Conservation (phyloP, 1,284 basidiomycete species). For the Mycosarcoma maydis region DNA sequence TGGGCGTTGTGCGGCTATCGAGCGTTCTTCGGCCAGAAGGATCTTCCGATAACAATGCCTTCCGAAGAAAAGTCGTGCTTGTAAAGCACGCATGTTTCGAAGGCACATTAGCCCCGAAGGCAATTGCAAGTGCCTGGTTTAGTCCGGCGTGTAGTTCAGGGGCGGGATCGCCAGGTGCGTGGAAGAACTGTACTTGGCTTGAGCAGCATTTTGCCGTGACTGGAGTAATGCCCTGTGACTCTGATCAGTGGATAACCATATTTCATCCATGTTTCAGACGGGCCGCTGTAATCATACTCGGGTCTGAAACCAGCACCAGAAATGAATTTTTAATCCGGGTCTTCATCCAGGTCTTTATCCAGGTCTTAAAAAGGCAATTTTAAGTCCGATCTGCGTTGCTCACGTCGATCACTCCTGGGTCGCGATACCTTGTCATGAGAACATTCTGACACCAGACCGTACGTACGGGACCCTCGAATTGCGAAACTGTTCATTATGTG, state of each 20-base stretch:
- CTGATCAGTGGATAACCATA: background rate
- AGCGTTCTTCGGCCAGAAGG: slow-evolving; percentile 5
- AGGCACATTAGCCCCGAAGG: too few species aligned
- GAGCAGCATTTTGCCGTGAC: too few species aligned
- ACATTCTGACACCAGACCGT: background rate
- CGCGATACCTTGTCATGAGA: background rate
- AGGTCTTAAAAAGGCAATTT: background rate
- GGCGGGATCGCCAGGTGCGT: background rate
- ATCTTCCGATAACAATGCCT: slow-evolving; percentile 2
- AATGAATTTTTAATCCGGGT: too few species aligned
- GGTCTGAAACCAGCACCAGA: background rate
- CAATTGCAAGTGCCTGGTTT: background rate
- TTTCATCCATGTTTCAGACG: background rate
- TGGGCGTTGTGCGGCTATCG: slow-evolving; percentile 1
- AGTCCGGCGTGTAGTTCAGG: background rate
- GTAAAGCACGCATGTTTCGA: background rate
- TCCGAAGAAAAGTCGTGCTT: background rate
- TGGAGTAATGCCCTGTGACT: too few species aligned
- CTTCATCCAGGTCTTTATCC: too few species aligned
- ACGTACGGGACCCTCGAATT: background rate
- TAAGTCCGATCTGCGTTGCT: background rate
- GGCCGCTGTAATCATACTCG: background rate
- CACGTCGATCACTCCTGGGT: slow-evolving; percentile 2
- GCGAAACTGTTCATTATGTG: background rate
- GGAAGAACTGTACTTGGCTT: background rate